These are phyloP conservation scores for Daldinia concentrica DNA, from an alignment of 495 filamentous ascomycete genomes.

Conservation along the genomic window DNA sequence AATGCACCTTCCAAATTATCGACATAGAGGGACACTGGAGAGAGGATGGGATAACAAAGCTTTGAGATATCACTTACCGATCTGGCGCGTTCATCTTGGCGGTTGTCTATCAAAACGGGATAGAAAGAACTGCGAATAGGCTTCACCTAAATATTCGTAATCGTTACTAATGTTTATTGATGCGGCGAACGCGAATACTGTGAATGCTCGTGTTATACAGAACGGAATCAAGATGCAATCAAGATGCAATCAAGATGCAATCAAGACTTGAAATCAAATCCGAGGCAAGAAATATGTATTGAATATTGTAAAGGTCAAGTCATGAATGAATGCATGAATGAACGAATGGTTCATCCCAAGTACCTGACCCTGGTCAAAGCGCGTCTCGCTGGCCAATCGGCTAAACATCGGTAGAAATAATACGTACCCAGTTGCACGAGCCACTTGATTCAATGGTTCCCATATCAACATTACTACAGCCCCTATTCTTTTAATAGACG, in stretches of 20 bases:
- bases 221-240: neutral
- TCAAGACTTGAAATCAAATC: neutral
- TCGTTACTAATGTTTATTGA: neutral
- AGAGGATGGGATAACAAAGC: slow-evolving; percentile 1
- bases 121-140: neutral
- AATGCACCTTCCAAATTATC: neutral
- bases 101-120: neutral
- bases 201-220: neutral
- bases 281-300: slow-evolving; percentile 1
- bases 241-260: neutral
- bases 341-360: neutral
- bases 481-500: neutral
- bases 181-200: neutral
- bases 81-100: slow-evolving; percentile 77
- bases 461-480: neutral
- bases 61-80: slow-evolving; percentile 57
- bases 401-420: slow-evolving; percentile 4
- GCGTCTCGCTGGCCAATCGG: slow-evolving; percentile 22
- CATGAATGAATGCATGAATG: slow-evolving; percentile 5
- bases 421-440: neutral
- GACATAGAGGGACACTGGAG: neutral
- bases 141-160: neutral
- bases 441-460: too few species aligned
- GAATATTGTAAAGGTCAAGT: slow-evolving; percentile 11
- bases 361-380: slow-evolving; percentile 24